A percentile compares a stretch with the other conserved stretches of the same genome.
phyloP scores from a whole-genome alignment of 495 filamentous ascomycete genomes.

The Cercophora scortea region DNA sequence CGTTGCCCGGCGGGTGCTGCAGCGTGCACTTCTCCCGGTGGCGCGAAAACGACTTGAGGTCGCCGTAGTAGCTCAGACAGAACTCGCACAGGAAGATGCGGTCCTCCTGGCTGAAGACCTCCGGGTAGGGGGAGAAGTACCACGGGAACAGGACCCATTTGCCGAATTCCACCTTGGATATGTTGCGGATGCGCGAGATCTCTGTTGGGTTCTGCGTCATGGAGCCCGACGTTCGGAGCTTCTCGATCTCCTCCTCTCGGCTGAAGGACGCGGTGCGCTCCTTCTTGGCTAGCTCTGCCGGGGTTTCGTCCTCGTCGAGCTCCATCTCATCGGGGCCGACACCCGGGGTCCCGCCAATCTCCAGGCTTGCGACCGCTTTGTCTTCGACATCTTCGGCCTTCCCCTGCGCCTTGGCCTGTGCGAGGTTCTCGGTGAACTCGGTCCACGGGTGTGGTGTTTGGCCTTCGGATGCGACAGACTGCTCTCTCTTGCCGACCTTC shows the following conservation, averaged over 20 bases:
- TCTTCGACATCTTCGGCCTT: conserved; percentile 26
- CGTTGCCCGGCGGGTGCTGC: conserved; percentile 90
- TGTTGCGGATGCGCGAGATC: conserved; percentile 90
- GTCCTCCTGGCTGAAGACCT: conserved; percentile 76
- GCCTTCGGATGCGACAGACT: conserved; percentile 37
- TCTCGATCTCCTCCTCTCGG: conserved; percentile 91
- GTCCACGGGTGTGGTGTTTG: conserved; percentile 40
- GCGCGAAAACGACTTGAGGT: conserved; percentile 66
- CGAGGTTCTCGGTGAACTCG: conserved; percentile 28
- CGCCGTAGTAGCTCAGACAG: conserved; percentile 84
- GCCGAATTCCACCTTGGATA: conserved; percentile 88
- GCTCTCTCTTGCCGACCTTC: conserved; percentile 40
- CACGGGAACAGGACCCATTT: conserved; percentile 87
- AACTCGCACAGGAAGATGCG: conserved; percentile 96
- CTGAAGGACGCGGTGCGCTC: conserved; percentile 48
- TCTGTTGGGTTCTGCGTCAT: conserved; percentile 99
- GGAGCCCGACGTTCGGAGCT: conserved; percentile 82
- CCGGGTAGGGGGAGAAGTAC: conserved; percentile 97
- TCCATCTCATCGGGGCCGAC: conserved; percentile 39
- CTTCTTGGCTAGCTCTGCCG: conserved; percentile 33
- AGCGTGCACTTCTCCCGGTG: conserved; percentile 89
- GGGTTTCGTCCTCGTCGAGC: conserved; percentile 34
- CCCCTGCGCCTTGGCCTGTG: conserved; percentile 14
- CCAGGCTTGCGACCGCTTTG: conserved; percentile 22
- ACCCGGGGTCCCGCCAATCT: conserved; percentile 27